Evolutionary conservation across 148 eudicot species (phyloP), one percentile per base, ranked within the genome.

Genomic region (Talinum fruticosum): DNA sequence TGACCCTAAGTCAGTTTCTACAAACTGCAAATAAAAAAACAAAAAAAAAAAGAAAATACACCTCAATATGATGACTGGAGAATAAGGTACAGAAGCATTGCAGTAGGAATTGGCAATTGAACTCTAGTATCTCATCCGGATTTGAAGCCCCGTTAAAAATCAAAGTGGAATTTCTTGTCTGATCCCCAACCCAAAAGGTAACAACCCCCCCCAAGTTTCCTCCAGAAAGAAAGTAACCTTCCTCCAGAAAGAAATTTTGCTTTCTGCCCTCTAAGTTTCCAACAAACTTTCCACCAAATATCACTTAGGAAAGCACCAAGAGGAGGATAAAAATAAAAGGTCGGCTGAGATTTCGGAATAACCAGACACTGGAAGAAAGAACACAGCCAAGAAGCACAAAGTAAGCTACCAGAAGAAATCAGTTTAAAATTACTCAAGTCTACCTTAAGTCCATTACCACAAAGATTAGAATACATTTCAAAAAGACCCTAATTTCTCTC

Each of bases 1-100:
- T 67, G 77, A 34, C 28, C 82, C 84, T 78, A 95, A 16, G n/a
- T 87, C 87, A 68, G 97, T 95, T 78, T 86, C 84, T 79, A 92
- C 85, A 86, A 87, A 92, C 99, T 95, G 94, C 86, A 86, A 69
- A 73, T 53, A 75, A 76, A 61, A 73, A 38, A 69, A 73, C 59
- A 75, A 76, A 61, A 73, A 38, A n/a, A n/a, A n/a, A n/a, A n/a
- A n/a, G n/a, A n/a, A n/a, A 75, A 78, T 14, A 47, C 64, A 61
- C 53, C 66, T 28, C 61, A 79, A 59, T 64, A 14, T 28, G 34
- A 36, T 19, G 66, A 35, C 15, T 19, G 23, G 28, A 57, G 35
- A 57, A n/a, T 51, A 74, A 54, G 66, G 66, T 24, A 49, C 45
- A 62, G 4, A 78, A 24, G 47, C 47, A 59, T 32, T 24, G 29